These are phyloP conservation scores for Barnettozyma salicaria DNA, from an alignment of 805 yeast genomes.

Conservation along the genomic window DNA sequence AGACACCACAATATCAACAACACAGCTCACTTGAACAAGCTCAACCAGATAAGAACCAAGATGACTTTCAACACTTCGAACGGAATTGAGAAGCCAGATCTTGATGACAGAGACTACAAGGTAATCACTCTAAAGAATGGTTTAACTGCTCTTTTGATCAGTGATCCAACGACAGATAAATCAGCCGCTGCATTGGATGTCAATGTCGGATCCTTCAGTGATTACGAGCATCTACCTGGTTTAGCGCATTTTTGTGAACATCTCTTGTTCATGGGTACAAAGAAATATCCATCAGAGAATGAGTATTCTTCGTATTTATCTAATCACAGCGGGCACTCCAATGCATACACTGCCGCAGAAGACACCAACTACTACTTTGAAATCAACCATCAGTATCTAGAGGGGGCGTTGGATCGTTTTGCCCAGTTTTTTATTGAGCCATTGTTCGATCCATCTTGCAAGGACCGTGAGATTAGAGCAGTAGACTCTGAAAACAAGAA, in stretches of 20 bases:
- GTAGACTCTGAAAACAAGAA: conserved; percentile 96
- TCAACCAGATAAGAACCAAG: not conserved
- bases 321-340: conserved; percentile 81
- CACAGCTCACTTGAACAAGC: not conserved
- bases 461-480: conserved; percentile 88
- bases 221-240: conserved; percentile 58
- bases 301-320: conserved; percentile 72
- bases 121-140: conserved; percentile 53
- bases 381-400: conserved; percentile 63
- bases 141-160: conserved; percentile 55
- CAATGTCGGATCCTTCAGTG: conserved; percentile 70
- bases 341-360: conserved; percentile 86
- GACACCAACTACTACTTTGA: conserved; percentile 92
- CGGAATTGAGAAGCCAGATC: conserved; percentile 35
- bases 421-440: conserved; percentile 90
- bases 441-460: conserved; percentile 63
- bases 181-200: conserved; percentile 79
- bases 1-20: not conserved
- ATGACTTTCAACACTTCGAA: conserved; percentile 22
- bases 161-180: conserved; percentile 65
- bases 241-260: conserved; percentile 77
- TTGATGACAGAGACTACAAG: conserved; percentile 75
- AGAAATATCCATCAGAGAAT: conserved; percentile 71
- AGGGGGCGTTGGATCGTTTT: conserved; percentile 88
- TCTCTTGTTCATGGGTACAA: conserved; percentile 74